These are phyloP conservation scores for Mortierella sp. DNA, from an alignment of 371 early-diverging fungal species.

Conservation along the genomic window DNA sequence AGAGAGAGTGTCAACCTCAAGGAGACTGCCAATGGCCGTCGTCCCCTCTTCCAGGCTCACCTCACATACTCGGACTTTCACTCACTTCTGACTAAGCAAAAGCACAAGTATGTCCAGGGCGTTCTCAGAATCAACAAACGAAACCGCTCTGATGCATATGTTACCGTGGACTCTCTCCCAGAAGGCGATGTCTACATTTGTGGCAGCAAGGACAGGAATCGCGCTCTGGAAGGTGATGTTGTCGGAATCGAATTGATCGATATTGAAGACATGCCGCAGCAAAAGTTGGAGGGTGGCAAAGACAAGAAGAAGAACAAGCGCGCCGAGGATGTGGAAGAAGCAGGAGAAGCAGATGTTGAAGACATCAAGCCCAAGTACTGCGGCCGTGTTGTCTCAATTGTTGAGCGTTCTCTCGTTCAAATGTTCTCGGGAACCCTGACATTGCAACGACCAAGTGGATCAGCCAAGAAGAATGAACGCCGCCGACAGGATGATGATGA, in stretches of 20 bases:
- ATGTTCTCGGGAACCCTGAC: slow-evolving; percentile 71
- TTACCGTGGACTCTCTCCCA: slow-evolving; percentile 72
- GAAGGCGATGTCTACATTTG: slow-evolving; percentile 82
- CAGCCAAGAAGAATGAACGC: slow-evolving; percentile 62
- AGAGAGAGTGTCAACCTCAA: slow-evolving; percentile 60
- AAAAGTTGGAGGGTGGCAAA: slow-evolving; percentile 65
- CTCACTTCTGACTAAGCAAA: slow-evolving; percentile 60
- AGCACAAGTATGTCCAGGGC: slow-evolving; percentile 67
- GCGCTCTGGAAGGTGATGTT: slow-evolving; percentile 89
- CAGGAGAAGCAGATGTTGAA: slow-evolving; percentile 63
- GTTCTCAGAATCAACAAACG: slow-evolving; percentile 86
- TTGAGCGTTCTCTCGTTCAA: slow-evolving; percentile 72
- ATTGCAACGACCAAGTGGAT: slow-evolving; percentile 63
- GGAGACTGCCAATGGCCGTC: slow-evolving; percentile 68
- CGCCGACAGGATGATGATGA: slow-evolving; percentile 62
- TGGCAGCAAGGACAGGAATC: slow-evolving; percentile 82
- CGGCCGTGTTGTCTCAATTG: slow-evolving; percentile 75
- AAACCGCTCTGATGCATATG: slow-evolving; percentile 88
- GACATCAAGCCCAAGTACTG: slow-evolving; percentile 71
- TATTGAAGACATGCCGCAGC: slow-evolving; percentile 70
- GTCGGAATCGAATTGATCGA: slow-evolving; percentile 84
- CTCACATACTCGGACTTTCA: slow-evolving; percentile 69
- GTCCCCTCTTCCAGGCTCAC: slow-evolving; percentile 71
- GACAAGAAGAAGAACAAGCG: slow-evolving; percentile 54
- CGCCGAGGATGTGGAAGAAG: slow-evolving; percentile 46